Conservation (phyloP, 257 asterid genomes). For the Nicotiana undulata region DNA sequence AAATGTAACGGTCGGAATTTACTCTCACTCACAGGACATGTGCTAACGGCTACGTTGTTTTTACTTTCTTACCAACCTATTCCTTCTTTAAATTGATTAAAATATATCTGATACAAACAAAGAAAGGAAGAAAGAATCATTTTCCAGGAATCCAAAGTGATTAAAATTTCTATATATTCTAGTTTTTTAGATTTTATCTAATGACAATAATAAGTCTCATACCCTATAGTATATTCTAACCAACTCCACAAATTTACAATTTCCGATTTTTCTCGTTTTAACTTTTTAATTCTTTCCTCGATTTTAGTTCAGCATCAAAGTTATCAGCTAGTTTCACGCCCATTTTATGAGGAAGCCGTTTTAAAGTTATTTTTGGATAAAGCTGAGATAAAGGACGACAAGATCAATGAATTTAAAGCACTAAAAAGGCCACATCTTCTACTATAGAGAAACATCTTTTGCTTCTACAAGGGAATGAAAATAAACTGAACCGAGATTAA, state of each 20-base stretch:
- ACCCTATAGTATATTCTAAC: too few relatives aligned
- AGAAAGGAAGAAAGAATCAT: too few relatives aligned
- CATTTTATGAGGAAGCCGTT: neutral
- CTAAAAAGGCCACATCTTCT: neutral
- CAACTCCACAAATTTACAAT: too few relatives aligned
- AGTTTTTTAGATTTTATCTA: neutral
- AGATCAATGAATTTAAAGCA: neutral
- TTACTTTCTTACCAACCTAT: neutral
- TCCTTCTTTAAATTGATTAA: too few relatives aligned
- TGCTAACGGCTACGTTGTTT: conserved; percentile 19
- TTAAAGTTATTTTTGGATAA: neutral
- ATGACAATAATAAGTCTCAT: too few relatives aligned
- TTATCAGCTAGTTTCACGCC: neutral
- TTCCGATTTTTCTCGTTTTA: neutral
- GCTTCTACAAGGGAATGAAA: neutral
- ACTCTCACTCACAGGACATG: neutral
- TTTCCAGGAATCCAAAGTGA: neutral
- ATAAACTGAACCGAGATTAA: neutral
- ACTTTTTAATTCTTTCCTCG: neutral
- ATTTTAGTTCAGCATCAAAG: neutral
- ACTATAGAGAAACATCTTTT: neutral
- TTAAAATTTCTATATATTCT: neutral
- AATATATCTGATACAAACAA: neutral
- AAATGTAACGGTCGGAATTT: conserved; percentile 29
- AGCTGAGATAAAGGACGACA: neutral